These are phyloP conservation scores for Phytophthora fragariaefolia DNA, from an alignment of 352 stramenopile genomes.

Conservation along the genomic window DNA sequence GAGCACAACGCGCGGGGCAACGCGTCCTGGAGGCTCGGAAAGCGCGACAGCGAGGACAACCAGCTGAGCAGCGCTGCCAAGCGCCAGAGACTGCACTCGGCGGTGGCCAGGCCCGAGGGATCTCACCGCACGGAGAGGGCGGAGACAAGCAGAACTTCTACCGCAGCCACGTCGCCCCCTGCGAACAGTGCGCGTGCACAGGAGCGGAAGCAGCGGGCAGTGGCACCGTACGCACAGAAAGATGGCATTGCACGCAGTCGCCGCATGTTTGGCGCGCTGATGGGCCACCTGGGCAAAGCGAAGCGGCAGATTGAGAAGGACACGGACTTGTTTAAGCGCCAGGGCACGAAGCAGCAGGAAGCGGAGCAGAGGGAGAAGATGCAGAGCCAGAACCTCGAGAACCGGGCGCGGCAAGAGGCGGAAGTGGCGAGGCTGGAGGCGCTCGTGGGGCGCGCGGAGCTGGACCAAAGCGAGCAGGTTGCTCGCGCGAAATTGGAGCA, in stretches of 20 bases:
- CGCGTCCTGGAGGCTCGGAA: slow-evolving; percentile 31
- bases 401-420: slow-evolving; percentile 45
- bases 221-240: slow-evolving; percentile 66
- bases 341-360: slow-evolving; percentile 70
- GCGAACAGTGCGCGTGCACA: slow-evolving; percentile 23
- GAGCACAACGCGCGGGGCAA: slow-evolving; percentile 38
- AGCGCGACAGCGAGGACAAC: slow-evolving; percentile 42
- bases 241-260: slow-evolving; percentile 73
- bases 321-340: slow-evolving; percentile 70
- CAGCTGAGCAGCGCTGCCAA: slow-evolving; percentile 32
- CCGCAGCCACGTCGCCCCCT: slow-evolving; percentile 16
- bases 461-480: slow-evolving; percentile 62
- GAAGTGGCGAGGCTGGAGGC: slow-evolving; percentile 49
- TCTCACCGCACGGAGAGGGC: slow-evolving; percentile 18
- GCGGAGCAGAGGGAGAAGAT: slow-evolving; percentile 74
- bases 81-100: slow-evolving; percentile 50
- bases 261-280: slow-evolving; percentile 84
- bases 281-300: slow-evolving; percentile 82
- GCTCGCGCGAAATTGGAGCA: slow-evolving; percentile 67
- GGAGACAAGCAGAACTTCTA: slow-evolving; percentile 21
- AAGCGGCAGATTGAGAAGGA: slow-evolving; percentile 86
- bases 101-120: slow-evolving; percentile 41
- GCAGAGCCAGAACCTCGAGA: slow-evolving; percentile 61
- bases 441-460: slow-evolving; percentile 50
- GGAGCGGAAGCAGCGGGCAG: slow-evolving; percentile 57